Conservation (phyloP, 179 eudicot species). For the Beta macrorhiza region DNA sequence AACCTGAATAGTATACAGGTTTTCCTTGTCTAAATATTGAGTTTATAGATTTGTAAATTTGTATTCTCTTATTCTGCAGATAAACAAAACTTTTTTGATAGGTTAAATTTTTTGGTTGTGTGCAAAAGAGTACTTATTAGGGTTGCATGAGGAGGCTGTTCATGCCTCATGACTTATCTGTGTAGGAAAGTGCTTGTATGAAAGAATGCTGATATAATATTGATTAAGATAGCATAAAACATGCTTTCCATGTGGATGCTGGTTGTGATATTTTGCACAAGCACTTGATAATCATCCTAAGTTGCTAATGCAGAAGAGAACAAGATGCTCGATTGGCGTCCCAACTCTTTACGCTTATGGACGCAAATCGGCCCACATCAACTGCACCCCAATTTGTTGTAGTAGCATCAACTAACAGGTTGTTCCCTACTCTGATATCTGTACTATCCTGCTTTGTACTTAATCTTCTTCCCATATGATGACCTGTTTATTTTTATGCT, state of each 20-base stretch:
- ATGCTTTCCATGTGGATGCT: neutral
- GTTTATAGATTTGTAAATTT: neutral
- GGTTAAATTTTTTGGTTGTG: neutral
- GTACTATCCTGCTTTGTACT: neutral
- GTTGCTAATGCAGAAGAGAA: conserved; percentile 64
- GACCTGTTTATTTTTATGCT: neutral
- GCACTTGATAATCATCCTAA: conserved; percentile 1
- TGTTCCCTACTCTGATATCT: conserved; percentile 9
- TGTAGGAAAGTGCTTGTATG: neutral
- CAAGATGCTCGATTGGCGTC: conserved; percentile 78
- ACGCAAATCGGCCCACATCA: conserved; percentile 53
- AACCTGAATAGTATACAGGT: neutral
- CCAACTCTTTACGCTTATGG: conserved; percentile 88
- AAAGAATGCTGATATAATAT: conserved; percentile 2
- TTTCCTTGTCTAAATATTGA: neutral
- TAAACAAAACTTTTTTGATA: neutral
- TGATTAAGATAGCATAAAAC: conserved; percentile 2
- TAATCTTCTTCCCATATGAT: neutral
- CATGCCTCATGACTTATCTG: neutral
- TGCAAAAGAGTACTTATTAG: neutral
- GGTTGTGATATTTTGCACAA: neutral
- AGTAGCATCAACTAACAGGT: conserved; percentile 98
- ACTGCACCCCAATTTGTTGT: conserved; percentile 70
- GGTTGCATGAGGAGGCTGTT: neutral
- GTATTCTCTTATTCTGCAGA: neutral